Base-by-base conservation (phyloP, 352 stramenopile species). In the Vaucheria bursata region DNA sequence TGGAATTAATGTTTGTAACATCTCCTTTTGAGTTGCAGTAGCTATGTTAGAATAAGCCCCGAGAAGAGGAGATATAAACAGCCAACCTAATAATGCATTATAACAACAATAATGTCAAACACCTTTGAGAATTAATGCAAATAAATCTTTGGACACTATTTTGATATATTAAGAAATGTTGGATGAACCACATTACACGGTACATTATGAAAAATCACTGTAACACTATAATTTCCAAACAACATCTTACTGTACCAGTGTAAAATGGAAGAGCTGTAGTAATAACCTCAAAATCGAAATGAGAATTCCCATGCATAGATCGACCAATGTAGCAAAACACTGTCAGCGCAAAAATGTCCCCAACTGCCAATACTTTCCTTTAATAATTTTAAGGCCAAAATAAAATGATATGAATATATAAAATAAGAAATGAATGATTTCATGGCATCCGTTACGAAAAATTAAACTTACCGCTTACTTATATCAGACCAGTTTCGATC, bases 311-410 rank as follows among this genome's bases (percentile, higher is more conserved):
- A 35, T 84, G 79, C 39, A 80, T 78, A 5, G 66, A 49, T 8
- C 79, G 69, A 4, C 79, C 79, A 53, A 83, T 65, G 67, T 66
- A 79, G 0, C 74, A 68, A 72, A 84, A 84, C 18, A 84, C 33
- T 4, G 70, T 75, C 40, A 84, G 69, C 12, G 71, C 72, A 5
- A 38, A 31, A 32, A 79, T 6, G 53, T 84, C 79, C 18, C 79
- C 79, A 32, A 38, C 32, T 7, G 77, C 79, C 12, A 84, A 71
- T 31, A 40, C 36, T 37, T 12, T 68, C 7, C 79, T 59, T 33
- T 49, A n/a, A n/a, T 52, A 29, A 38, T 29, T 18, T 25, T 18
- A 12, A 59, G 45, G 45, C 45, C 45, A 59, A 59, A 25, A 18
- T 18, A 59, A n/a, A n/a, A n/a, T n/a, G n/a, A n/a, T n/a, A n/a